Base-by-base conservation (phyloP, 176 grass and related monocot genomes). In the Zea luxurians region DNA sequence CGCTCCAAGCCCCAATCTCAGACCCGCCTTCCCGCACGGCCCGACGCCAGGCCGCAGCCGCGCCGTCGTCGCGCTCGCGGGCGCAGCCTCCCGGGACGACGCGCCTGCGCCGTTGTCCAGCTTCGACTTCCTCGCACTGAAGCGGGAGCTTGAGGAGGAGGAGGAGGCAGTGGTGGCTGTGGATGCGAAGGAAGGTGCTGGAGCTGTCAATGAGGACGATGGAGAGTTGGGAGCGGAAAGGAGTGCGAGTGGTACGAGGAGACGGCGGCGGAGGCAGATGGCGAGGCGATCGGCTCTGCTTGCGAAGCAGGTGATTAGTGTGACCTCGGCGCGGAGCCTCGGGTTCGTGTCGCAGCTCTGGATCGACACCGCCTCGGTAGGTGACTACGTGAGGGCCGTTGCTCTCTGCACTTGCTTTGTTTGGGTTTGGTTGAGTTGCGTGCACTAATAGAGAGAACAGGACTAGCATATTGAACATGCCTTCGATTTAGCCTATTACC, bases 291-390 rank as follows among this genome's bases (percentile, higher is more conserved):
- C 95, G 47, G 91, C 80, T 67, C 80, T 98, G 74, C 80, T 98
- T 17, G 91, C 95, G 61, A 98, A 98, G 74, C 91, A 98, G 83
- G 95, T 98, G 61, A 78, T 98, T 73, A 94, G 95, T 73, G 78
- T 98, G 70, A 68, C 71, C 66, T 94, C 89, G 36, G 95, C 95
- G 38, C 80, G 78, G 20, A 98, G 91, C 87, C 83, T 98, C 17
- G 95, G 95, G 8, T 98, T 94, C 63, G 89, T 98, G 70, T 98
- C 95, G 52, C 91, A 98, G 84, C 88, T 98, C 34, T 98, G 95
- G 95, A 83, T 98, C 68, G 85, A 98, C 77, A 64, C 85, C 18
- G 78, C 67, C 17, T 84, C 74, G 82, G 91, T 93, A 85, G 41
- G 85, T 53, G 11, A 11, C 11, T 93, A 85, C 47, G 85, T 53